These are phyloP conservation scores for Aspergillus felis DNA, from an alignment of 2,329 filamentous ascomycete genomes.

Conservation along the genomic window DNA sequence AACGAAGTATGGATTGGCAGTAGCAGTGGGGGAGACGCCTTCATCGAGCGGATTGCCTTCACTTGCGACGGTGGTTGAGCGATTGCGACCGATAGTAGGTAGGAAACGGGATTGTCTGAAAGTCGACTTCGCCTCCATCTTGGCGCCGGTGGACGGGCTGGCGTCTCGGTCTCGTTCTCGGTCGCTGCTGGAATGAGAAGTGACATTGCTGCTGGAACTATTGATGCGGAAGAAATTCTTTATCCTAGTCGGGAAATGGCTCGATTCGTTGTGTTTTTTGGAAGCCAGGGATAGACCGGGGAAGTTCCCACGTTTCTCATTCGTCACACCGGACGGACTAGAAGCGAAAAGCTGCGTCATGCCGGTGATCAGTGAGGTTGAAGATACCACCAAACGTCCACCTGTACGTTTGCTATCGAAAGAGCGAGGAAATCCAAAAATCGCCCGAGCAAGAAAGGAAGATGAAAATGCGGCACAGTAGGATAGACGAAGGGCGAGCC, in stretches of 20 bases:
- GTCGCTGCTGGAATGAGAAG: slow-evolving; percentile 20
- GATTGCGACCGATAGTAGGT: slow-evolving; percentile 78
- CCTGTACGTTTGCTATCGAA: neutral
- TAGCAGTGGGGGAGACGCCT: slow-evolving; percentile 81
- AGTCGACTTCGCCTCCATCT: slow-evolving; percentile 61
- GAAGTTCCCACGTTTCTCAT: slow-evolving; percentile 46
- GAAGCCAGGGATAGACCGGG: slow-evolving; percentile 42
- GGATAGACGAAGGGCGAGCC: neutral
- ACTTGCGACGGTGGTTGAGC: slow-evolving; percentile 85
- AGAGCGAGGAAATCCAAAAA: neutral
- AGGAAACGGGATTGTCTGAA: slow-evolving; percentile 87
- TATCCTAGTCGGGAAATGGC: slow-evolving; percentile 60
- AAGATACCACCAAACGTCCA: neutral
- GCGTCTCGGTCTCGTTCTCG: slow-evolving; percentile 36
- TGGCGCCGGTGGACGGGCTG: slow-evolving; percentile 44
- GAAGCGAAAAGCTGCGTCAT: slow-evolving; percentile 45
- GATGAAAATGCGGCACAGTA: neutral
- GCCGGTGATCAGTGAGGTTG: slow-evolving; percentile 10
- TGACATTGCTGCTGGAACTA: slow-evolving; percentile 46
- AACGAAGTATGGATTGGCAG: slow-evolving; percentile 95
- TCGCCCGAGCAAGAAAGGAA: neutral
- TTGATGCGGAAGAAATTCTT: slow-evolving; percentile 68
- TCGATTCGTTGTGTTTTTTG: slow-evolving; percentile 42
- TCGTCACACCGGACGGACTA: slow-evolving; percentile 37
- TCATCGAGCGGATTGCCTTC: slow-evolving; percentile 91